phyloP scores from a whole-genome alignment of 768 basidiomycete species.

The Amanita polypyramis region DNA sequence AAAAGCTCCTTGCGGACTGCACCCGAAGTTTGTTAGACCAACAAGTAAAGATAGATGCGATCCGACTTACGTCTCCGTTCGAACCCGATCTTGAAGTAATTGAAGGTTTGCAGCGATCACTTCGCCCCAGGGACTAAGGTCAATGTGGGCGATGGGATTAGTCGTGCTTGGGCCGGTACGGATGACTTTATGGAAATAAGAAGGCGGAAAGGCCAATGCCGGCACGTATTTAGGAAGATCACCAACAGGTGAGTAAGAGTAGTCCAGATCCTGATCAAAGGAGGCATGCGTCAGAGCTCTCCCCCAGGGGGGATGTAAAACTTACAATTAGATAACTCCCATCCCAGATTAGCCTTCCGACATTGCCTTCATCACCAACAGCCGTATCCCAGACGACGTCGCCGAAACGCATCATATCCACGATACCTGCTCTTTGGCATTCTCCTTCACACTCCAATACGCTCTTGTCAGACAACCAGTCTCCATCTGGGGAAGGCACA shows the following conservation, averaged over 20 bases:
- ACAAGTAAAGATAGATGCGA: neutral
- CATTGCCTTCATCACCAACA: slow-evolving; percentile 77
- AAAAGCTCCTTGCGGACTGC: slow-evolving; percentile 65
- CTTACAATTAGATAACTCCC: slow-evolving; percentile 80
- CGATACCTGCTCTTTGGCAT: slow-evolving; percentile 56
- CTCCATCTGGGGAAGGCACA: slow-evolving; percentile 78
- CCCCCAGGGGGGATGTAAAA: slow-evolving; percentile 13
- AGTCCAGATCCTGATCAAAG: slow-evolving; percentile 64
- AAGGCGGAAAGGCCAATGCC: slow-evolving; percentile 73
- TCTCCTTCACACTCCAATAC: slow-evolving; percentile 79
- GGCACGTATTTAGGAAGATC: slow-evolving; percentile 77
- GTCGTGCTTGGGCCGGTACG: slow-evolving; percentile 43
- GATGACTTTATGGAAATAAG: slow-evolving; percentile 83
- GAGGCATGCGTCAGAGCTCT: slow-evolving; percentile 6
- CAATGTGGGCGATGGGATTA: slow-evolving; percentile 61
- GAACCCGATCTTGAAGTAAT: slow-evolving; percentile 64
- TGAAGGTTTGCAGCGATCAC: slow-evolving; percentile 69
- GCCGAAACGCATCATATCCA: slow-evolving; percentile 54
- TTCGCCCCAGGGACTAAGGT: slow-evolving; percentile 69
- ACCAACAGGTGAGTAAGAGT: slow-evolving; percentile 64
- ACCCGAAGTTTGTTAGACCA: slow-evolving; percentile 8
- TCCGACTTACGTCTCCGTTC: slow-evolving; percentile 67
- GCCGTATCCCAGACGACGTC: slow-evolving; percentile 86
- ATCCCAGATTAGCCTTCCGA: slow-evolving; percentile 80
- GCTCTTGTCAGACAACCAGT: slow-evolving; percentile 77